Percentiles rank a stretch among this genome's conserved stretches.
Conservation (phyloP, 306 rosid species). For the Herpetospermum pedunculosum region DNA sequence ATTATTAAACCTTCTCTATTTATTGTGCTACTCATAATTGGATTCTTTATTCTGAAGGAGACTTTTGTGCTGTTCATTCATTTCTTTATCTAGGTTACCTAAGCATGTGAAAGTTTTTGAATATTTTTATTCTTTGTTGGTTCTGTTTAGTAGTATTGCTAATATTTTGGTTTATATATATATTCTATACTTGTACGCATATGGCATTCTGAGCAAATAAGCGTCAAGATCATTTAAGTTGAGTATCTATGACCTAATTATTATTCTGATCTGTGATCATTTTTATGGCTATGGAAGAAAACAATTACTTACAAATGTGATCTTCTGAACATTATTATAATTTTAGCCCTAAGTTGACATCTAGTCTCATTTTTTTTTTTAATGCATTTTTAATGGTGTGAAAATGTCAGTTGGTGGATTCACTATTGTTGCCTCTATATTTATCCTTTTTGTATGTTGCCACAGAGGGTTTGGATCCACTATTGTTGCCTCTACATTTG, state of each 20-base stretch:
- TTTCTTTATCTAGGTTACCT: neutral
- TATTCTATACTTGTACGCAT: no score
- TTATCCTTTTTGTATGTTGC: constrained; percentile 4
- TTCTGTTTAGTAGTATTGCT: neutral
- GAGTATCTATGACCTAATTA: neutral
- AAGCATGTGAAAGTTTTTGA: neutral
- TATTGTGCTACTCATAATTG: neutral
- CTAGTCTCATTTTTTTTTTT: no score
- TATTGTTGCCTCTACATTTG: constrained; percentile 57
- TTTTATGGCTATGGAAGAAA: neutral
- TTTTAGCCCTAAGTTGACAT: neutral
- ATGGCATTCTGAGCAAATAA: neutral
- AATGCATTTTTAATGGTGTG: neutral
- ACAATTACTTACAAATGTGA: neutral
- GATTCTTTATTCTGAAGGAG: neutral
- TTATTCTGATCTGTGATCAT: neutral
- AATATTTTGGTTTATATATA: neutral
- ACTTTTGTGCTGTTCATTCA: neutral
- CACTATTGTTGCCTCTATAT: neutral
- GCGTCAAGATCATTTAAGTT: neutral
- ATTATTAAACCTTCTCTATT: neutral
- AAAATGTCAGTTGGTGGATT: neutral
- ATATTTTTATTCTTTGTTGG: neutral
- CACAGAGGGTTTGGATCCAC: constrained; percentile 47
- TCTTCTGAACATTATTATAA: neutral